Base-by-base conservation (phyloP, 208 protist species). In the Naegleria fowleri region DNA sequence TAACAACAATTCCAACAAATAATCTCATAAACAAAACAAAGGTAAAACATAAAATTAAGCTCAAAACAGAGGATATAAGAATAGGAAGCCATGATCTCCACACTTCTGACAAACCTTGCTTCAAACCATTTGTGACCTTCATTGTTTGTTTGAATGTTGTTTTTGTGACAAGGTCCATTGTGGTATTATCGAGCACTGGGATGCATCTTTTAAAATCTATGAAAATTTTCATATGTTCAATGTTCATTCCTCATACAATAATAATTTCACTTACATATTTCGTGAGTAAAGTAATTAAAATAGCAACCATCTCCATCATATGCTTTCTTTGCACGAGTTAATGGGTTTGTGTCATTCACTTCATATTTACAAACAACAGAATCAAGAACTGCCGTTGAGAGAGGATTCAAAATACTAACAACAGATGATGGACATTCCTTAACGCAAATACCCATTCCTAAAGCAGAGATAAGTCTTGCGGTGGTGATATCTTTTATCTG, bases 21-120 rank as follows among this genome's bases (percentile, higher is more conserved):
- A 92, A 13, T 48, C 90, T 36, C 13, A 92, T 90, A 25, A 92
- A 67, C 4, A 90, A 38, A 13, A 92, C 58, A 67, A 67, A 92
- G 9, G 90, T 6, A n/a, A 87, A 92, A 38, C 88, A 88, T 58
- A 88, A 58, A 13, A 88, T 38, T 43, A 88, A 25, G 19, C 41
- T 38, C 36, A 88, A 51, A 9, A 88, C 7, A 19, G 43, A 29
- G 5, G 41, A 58, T n/a, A 88, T 48, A n/a, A 88, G 11, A 39
- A 88, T n/a, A 5, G 85, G 41, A 6, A 38, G 22, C n/a, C 33
- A 88, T 58, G 85, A 88, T 40, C 11, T 58, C 7, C 33, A 55
- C 0, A 88, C 41, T 36, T 88, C 85, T 38, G 7, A 38, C 19
- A 88, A 33, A 38, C 85, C 43, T 39, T 33, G 39, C 25, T 88